These are phyloP conservation scores for Paramecium octaurelia DNA, from an alignment of 73 alveolate species.

Conservation along the genomic window DNA sequence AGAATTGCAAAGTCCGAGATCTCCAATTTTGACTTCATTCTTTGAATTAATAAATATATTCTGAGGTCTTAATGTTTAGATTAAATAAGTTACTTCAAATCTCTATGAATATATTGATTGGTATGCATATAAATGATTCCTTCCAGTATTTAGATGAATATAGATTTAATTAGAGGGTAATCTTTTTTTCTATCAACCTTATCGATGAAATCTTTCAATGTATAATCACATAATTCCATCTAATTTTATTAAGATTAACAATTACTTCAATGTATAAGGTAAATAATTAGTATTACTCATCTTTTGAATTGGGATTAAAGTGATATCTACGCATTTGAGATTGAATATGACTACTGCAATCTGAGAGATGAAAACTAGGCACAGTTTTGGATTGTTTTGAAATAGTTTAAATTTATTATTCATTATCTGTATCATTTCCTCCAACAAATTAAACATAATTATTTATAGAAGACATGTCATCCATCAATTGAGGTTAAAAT, in stretches of 20 bases:
- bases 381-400: not conserved
- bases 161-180: not conserved
- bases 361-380: not conserved
- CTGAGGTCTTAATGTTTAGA: not conserved
- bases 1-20: conserved; percentile 9
- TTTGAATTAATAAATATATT: conserved; percentile 15
- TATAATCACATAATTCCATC: conserved; percentile 39
- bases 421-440: not conserved
- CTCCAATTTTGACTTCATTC: conserved; percentile 25
- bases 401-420: not conserved
- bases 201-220: conserved; percentile 20
- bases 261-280: conserved; percentile 17
- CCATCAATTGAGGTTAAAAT: not conserved
- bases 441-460: conserved; percentile 29
- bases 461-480: not conserved
- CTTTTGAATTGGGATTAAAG: not conserved
- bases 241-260: not conserved
- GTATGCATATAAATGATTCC: conserved; percentile 1
- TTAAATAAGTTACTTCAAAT: not conserved
- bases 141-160: not conserved
- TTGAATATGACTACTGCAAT: not conserved
- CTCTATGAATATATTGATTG: not conserved
- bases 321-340: not conserved
- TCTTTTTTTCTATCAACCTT: not conserved
- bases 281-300: not conserved